Conservation (phyloP, 2,329 filamentous ascomycete species). For the Juglanconis sp. region DNA sequence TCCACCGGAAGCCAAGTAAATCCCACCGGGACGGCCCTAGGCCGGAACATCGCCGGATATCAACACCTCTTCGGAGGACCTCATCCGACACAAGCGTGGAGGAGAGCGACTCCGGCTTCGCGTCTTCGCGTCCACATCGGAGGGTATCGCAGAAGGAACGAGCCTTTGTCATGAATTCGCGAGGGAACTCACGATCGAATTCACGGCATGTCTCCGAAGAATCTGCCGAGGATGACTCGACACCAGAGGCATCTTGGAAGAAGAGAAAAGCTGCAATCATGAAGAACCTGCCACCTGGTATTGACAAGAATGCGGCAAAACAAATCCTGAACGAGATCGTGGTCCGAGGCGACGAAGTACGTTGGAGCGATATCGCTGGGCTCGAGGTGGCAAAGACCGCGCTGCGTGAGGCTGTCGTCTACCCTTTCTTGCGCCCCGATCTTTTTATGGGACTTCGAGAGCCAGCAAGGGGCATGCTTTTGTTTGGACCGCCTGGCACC, state of each 20-base stretch:
- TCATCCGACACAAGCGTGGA: conserved; percentile 15
- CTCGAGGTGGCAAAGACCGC: conserved; percentile 87
- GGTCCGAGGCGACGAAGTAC: conserved; percentile 88
- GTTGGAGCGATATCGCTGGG: conserved; percentile 91
- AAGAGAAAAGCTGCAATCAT: conserved; percentile 62
- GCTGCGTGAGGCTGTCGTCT: conserved; percentile 92
- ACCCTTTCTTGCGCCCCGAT: conserved; percentile 92
- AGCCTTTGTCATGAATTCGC: not conserved
- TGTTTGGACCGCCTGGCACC: conserved; percentile 96
- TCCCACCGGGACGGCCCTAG: conserved; percentile 11
- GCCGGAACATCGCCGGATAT: conserved; percentile 5
- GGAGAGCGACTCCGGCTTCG: conserved; percentile 10
- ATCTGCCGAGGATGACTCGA: conserved; percentile 37
- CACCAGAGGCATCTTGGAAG: conserved; percentile 54
- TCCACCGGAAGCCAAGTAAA: conserved; percentile 18
- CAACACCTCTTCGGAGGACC: conserved; percentile 7
- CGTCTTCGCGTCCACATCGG: conserved; percentile 7
- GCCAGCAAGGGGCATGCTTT: conserved; percentile 88
- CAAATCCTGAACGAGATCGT: conserved; percentile 97
- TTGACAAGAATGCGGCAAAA: conserved; percentile 78
- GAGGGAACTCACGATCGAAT: conserved; percentile 9
- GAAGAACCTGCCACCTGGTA: conserved; percentile 74
- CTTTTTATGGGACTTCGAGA: conserved; percentile 94
- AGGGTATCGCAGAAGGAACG: conserved; percentile 12
- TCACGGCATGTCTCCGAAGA: conserved; percentile 26